phyloP scores from a whole-genome alignment of 169 alveolate genomes.

The Cryptosporidium parvum region DNA sequence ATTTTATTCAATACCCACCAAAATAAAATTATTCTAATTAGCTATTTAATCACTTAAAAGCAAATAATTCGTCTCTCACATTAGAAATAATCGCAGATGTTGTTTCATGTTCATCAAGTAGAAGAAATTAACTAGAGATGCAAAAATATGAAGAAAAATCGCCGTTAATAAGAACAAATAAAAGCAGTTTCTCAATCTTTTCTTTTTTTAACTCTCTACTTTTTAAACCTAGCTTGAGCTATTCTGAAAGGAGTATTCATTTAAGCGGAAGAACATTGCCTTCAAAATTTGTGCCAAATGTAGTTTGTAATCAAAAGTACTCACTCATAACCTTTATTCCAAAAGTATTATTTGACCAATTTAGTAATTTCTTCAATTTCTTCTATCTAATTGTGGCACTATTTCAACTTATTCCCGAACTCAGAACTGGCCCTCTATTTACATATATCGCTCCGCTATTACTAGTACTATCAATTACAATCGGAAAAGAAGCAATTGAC shows the following conservation, averaged over 20 bases:
- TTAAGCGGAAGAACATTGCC: constrained; percentile 56
- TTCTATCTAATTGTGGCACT: constrained; percentile 94
- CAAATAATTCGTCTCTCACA: neutral
- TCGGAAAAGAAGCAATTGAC: constrained; percentile 95
- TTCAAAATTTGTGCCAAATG: constrained; percentile 80
- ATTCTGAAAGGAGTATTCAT: constrained; percentile 35
- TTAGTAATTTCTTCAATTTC: constrained; percentile 92
- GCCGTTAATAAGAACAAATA: constrained; percentile 36
- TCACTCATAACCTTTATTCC: constrained; percentile 91
- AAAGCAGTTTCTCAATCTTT: neutral
- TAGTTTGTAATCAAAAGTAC: constrained; percentile 91
- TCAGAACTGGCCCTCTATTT: constrained; percentile 95
- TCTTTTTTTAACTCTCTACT: neutral
- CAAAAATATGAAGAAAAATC: constrained; percentile 38
- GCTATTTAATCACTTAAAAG: neutral
- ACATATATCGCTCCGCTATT: constrained; percentile 96
- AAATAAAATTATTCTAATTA: neutral
- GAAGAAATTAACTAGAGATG: constrained; percentile 8
- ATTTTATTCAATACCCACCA: neutral
- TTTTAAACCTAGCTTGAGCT: neutral
- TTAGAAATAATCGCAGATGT: neutral
- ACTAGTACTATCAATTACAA: constrained; percentile 90
- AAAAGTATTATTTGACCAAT: constrained; percentile 91
- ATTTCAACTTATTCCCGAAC: constrained; percentile 90
- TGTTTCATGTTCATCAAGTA: neutral